Base-by-base conservation (phyloP, 75 land plant species). In the Sequoiadendron giganteum region DNA sequence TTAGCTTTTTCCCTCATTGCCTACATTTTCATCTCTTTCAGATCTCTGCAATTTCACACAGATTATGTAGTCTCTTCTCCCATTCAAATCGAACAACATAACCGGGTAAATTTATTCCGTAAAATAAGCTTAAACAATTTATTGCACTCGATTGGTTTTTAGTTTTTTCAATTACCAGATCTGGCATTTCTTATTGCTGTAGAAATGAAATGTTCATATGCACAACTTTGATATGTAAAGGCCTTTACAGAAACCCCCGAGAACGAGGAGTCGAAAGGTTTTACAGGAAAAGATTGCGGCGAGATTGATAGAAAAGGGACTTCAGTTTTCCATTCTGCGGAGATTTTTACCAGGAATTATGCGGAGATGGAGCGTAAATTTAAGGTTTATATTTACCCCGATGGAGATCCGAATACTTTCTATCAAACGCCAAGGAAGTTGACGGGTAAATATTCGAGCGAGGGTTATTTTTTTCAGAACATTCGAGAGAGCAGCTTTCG, bases 381-480 rank as follows among this genome's bases (percentile, higher is more conserved):
- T 86, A 96, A 94, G 90, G 93, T 96, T 40, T 96, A 87, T 76
- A 90, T 96, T 15, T 96, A 96, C 68, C 94, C 95, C 1, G 99
- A 97, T 58, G 99, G 97, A 4, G 97, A 96, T 90, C 93, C 95
- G 86, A 92, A 95, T 0, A 95, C 95, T 4, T 97, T 85, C 54
- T 97, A 90, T 85, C 99, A 97, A 89, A 97, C 99, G 36, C 97
- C 96, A 65, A 89, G 97, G 91, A 97, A 96, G 87, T 85, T 97
- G 47, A 96, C 99, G 3, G 98, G 98, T 28, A 97, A 97, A 90
- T 96, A 96, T 82, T 90, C 99, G 15, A 97, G 98, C 86, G 99
- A 97, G 90, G 98, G 98, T 18, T 97, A 93, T 88, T 97, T 97
- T 85, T 97, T 97, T 70, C 95, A 96, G 92, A 97, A 96, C 86